Evolutionary conservation across 116 monocot genomes (phyloP).

Genomic region (Cymodocea nodosa): DNA sequence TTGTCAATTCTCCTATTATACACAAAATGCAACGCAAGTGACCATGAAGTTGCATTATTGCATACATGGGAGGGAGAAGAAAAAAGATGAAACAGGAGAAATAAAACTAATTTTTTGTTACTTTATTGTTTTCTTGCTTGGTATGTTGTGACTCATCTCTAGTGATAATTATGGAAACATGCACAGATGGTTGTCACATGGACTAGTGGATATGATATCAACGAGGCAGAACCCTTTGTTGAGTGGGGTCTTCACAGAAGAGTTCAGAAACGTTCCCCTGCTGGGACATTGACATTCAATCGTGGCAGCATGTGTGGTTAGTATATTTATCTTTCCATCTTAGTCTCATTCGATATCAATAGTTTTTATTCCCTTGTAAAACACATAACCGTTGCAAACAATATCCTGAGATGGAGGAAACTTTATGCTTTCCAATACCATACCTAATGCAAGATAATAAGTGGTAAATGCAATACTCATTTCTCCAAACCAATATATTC

Average conservation of each 20-base stretch:
- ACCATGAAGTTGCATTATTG: too few relatives aligned
- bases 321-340: constrained; percentile 9
- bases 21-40: too few relatives aligned
- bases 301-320: constrained; percentile 55
- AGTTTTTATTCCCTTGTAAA: not conserved
- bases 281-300: constrained; percentile 49
- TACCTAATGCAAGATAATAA: too few relatives aligned
- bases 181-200: constrained; percentile 50
- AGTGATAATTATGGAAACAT: not conserved
- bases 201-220: constrained; percentile 53
- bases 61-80: too few relatives aligned
- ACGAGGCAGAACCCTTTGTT: constrained; percentile 42
- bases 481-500: too few relatives aligned
- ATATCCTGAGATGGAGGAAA: too few relatives aligned
- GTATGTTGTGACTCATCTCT: too few relatives aligned
- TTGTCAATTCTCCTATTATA: too few relatives aligned
- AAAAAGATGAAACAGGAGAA: too few relatives aligned
- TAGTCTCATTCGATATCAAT: not conserved
- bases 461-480: too few relatives aligned
- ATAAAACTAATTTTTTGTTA: not conserved
- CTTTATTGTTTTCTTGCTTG: not conserved
- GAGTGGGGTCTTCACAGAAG: constrained; percentile 34
- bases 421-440: too few relatives aligned
- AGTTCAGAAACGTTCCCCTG: constrained; percentile 23
- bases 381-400: not conserved